These are phyloP conservation scores for Trichoderma asperellum DNA, from an alignment of 2,329 filamentous ascomycete genomes.

Conservation along the genomic window DNA sequence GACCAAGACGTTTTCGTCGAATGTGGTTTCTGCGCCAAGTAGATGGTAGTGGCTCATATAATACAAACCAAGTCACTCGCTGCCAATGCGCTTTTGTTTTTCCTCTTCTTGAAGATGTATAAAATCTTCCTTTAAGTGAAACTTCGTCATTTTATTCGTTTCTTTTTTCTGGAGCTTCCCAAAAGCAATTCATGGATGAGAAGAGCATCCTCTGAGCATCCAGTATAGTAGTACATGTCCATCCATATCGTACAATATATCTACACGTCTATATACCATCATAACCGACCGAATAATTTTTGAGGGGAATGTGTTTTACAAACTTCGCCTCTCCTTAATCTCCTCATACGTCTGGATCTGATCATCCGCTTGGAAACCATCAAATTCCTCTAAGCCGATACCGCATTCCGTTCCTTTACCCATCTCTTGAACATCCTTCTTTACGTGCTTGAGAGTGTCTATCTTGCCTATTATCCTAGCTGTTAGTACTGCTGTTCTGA, in stretches of 20 bases:
- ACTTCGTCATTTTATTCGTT: not conserved
- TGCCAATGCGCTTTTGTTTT: not conserved
- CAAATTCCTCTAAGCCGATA: slow-evolving; percentile 80
- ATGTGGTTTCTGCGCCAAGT: slow-evolving; percentile 52
- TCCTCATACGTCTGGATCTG: slow-evolving; percentile 87
- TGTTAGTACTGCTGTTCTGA: not conserved
- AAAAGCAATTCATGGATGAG: not conserved
- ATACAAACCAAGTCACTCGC: not conserved
- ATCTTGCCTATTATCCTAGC: slow-evolving; percentile 64
- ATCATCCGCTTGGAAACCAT: slow-evolving; percentile 79
- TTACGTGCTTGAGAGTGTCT: slow-evolving; percentile 83
- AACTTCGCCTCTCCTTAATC: slow-evolving; percentile 67
- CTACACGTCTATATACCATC: slow-evolving; percentile 19
- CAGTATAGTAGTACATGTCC: slow-evolving; percentile 13
- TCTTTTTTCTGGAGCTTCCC: not conserved
- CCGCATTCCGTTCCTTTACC: slow-evolving; percentile 93
- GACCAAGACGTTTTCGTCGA: slow-evolving; percentile 57
- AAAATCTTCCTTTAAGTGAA: not conserved
- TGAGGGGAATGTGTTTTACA: slow-evolving; percentile 44
- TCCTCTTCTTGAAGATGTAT: not conserved
- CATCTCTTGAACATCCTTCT: slow-evolving; percentile 89
- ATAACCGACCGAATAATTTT: not conserved
- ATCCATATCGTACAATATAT: slow-evolving; percentile 28
- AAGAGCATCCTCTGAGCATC: not conserved
- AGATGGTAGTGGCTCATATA: slow-evolving; percentile 44